These are phyloP conservation scores for Fusarium poae DNA, from an alignment of 2,329 filamentous ascomycete species.

Conservation along the genomic window DNA sequence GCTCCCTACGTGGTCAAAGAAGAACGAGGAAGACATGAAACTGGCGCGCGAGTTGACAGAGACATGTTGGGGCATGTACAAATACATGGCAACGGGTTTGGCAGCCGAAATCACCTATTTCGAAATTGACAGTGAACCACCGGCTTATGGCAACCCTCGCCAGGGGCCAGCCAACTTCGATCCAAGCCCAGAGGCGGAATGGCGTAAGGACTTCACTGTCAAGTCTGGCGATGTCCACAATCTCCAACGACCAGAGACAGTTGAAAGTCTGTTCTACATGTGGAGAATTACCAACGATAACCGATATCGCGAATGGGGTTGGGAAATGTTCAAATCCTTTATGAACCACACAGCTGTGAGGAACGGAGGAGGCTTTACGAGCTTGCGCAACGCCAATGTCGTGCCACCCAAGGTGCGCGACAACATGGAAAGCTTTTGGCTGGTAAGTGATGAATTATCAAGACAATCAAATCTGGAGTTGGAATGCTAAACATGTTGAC, in stretches of 20 bases:
- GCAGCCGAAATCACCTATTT: conserved; percentile 96
- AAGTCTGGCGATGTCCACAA: conserved; percentile 91
- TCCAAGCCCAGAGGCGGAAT: conserved; percentile 67
- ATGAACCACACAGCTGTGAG: conserved; percentile 84
- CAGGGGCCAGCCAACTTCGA: conserved; percentile 65
- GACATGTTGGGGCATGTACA: conserved; percentile 98
- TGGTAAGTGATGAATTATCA: conserved; percentile 68
- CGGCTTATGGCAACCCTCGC: conserved; percentile 65
- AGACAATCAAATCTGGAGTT: neutral
- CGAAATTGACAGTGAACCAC: conserved; percentile 76
- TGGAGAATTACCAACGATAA: conserved; percentile 95
- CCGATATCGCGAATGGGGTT: conserved; percentile 94
- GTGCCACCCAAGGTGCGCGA: conserved; percentile 79
- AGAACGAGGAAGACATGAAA: conserved; percentile 87
- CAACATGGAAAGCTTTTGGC: conserved; percentile 99
- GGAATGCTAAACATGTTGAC: conserved; percentile 34
- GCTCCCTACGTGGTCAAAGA: conserved; percentile 77
- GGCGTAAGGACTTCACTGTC: conserved; percentile 84
- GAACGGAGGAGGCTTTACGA: conserved; percentile 85
- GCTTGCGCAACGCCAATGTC: conserved; percentile 78
- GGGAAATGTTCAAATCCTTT: conserved; percentile 97
- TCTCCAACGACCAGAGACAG: conserved; percentile 92
- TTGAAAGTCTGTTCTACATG: conserved; percentile 98
- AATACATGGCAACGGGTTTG: conserved; percentile 88
- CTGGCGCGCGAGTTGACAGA: conserved; percentile 93